phyloP scores from a whole-genome alignment of 176 grass and related monocot genomes.

The sorghum (Sorghum bicolor) region DNA sequence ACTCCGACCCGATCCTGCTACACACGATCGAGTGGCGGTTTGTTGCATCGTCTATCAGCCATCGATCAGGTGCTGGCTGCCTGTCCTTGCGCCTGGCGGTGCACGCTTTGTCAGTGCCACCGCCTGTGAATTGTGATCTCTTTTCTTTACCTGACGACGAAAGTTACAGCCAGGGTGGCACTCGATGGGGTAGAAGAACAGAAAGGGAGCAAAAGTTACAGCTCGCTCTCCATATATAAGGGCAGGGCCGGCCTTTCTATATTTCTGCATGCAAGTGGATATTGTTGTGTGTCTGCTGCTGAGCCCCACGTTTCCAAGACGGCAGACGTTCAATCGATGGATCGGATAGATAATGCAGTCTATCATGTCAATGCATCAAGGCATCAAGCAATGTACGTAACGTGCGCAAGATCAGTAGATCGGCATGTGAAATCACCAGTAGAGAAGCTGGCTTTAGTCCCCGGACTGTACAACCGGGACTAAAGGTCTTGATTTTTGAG shows the following conservation, averaged over 20 bases:
- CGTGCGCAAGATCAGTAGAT: neutral
- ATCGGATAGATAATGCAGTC: neutral
- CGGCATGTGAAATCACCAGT: too few species aligned
- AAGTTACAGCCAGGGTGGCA: constrained; percentile 32
- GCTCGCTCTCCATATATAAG: neutral
- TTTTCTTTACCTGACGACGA: constrained; percentile 6
- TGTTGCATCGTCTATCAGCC: too few species aligned
- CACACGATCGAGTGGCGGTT: neutral
- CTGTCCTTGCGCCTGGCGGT: neutral
- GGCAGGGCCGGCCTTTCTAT: constrained; percentile 13
- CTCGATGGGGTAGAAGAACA: constrained; percentile 33
- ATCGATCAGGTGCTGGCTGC: neutral
- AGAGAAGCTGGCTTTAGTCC: too few species aligned
- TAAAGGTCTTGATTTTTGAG: too few species aligned
- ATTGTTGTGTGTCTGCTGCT: neutral
- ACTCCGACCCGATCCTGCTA: neutral
- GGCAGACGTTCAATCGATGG: neutral
- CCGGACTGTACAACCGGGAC: too few species aligned
- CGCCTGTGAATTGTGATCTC: neutral
- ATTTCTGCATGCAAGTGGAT: constrained; percentile 47
- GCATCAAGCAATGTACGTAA: neutral
- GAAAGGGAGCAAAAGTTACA: constrained; percentile 21
- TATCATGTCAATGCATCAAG: neutral
- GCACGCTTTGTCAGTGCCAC: neutral
- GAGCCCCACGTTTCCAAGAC: constrained; percentile 8